Base-by-base conservation (phyloP, 768 basidiomycete genomes). In the Lactifluus piperatus region DNA sequence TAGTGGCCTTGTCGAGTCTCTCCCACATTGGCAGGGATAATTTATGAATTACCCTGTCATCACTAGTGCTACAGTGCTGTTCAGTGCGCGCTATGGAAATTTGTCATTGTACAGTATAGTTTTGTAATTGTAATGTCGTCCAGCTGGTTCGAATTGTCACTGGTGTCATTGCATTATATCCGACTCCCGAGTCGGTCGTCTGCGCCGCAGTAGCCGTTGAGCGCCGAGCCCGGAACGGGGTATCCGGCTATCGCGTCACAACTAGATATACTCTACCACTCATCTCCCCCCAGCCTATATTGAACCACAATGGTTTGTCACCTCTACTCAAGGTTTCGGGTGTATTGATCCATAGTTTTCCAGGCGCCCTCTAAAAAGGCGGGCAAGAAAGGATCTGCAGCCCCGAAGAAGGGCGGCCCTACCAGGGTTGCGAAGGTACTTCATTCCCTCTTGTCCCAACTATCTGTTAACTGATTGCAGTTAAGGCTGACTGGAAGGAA, bases 401-500 rank as follows among this genome's bases (percentile, higher is more conserved):
- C 82, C 51, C 72, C 83, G 16, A 89, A 87, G 80, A 85, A 84
- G 72, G 71, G 76, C 32, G 77, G 52, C 53, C 71, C 60, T 68
- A 73, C 70, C 22, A 90, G 85, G 71, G 85, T 92, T 30, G 88
- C 86, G 27, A 92, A 92, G 81, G 90, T 90, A 63, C 37, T 65
- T 54, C 30, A 27, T 46, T 32, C n/a, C 48, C 51, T 32, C n/a
- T 37, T 32, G 48, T 43, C 26, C 7, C n/a, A 57, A n/a, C 51
- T 22, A 32, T 8, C 30, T 30, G 26, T 43, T 26, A 50, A 29
- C 54, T 51, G 9, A 26, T 57, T 36, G 51, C 47, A 47, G 48
- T 56, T 54, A 64, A 98, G 94, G 95, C 95, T 50, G 95, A 98
- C 71, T 99, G 95, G 95, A 95, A 95, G 74, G 95, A 98, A 69